phyloP scores from a whole-genome alignment of 768 basidiomycete species.

The Porphyrellus cyaneotinctus region DNA sequence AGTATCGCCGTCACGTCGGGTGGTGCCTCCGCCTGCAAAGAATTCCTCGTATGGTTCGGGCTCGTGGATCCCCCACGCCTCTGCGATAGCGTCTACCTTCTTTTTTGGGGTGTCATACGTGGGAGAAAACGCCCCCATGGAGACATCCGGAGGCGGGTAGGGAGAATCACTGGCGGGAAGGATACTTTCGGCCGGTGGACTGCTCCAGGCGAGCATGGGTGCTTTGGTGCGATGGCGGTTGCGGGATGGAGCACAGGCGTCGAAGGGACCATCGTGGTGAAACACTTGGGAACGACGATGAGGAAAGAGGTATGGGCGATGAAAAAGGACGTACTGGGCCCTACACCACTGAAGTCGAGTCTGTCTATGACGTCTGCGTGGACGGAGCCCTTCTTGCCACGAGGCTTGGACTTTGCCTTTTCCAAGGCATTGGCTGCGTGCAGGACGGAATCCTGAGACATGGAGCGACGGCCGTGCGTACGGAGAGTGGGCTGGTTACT shows the following conservation, averaged over 20 bases:
- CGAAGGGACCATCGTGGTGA: conserved; percentile 90
- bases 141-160: conserved; percentile 47
- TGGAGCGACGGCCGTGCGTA: conserved; percentile 40
- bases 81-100: conserved; percentile 84
- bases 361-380: conserved; percentile 90
- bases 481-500: conserved; percentile 25
- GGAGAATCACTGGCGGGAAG: conserved; percentile 40
- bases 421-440: conserved; percentile 38
- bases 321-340: conserved; percentile 59
- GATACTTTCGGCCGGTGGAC: conserved; percentile 37
- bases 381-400: conserved; percentile 66
- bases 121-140: conserved; percentile 43
- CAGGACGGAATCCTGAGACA: conserved; percentile 46
- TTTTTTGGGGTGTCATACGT: conserved; percentile 67
- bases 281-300: conserved; percentile 53
- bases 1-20: conserved; percentile 48
- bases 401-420: conserved; percentile 46
- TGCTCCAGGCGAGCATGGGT: conserved; percentile 77
- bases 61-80: conserved; percentile 91
- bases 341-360: conserved; percentile 81
- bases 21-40: conserved; percentile 68
- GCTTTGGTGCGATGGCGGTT: conserved; percentile 77
- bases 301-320: background rate
- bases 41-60: conserved; percentile 91
- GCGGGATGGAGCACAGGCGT: conserved; percentile 87